phyloP scores from a whole-genome alignment of 257 asterid species.

The Primulina eburnea region DNA sequence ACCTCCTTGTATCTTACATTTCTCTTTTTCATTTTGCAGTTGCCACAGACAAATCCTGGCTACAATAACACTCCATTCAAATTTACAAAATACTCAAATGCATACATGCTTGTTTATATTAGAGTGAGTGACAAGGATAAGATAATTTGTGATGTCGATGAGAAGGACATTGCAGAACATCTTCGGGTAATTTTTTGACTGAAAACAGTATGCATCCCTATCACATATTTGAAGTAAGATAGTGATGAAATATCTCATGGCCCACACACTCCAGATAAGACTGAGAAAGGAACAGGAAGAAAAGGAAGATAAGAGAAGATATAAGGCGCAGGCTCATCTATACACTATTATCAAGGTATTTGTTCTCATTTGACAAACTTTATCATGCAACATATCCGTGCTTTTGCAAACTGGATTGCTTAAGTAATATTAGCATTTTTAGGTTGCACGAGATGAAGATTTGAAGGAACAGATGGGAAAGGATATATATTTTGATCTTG shows the following conservation, averaged over 20 bases:
- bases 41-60: constrained; percentile 68
- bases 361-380: constrained; percentile 6
- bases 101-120: constrained; percentile 69
- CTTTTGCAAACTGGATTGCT: not conserved
- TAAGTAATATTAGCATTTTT: constrained; percentile 14
- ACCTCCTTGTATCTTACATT: constrained; percentile 17
- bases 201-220: not conserved
- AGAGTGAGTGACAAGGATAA: constrained; percentile 70
- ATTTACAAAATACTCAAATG: constrained; percentile 66
- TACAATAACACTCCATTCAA: constrained; percentile 56
- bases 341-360: constrained; percentile 76
- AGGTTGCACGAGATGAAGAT: constrained; percentile 88
- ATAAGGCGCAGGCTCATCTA: constrained; percentile 82
- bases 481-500: constrained; percentile 82
- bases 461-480: constrained; percentile 69
- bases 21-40: constrained; percentile 35
- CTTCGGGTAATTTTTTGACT: constrained; percentile 43
- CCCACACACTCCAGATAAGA: constrained; percentile 45
- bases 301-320: constrained; percentile 72
- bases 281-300: constrained; percentile 79
- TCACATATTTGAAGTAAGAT: not conserved
- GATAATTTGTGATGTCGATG: constrained; percentile 66
- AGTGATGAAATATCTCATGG: not conserved
- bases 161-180: constrained; percentile 67
- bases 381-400: not conserved